Evolutionary conservation across 257 asterid species (phyloP), one percentile per base, ranked within the genome.

Genomic region (Euphrasia confusa): DNA sequence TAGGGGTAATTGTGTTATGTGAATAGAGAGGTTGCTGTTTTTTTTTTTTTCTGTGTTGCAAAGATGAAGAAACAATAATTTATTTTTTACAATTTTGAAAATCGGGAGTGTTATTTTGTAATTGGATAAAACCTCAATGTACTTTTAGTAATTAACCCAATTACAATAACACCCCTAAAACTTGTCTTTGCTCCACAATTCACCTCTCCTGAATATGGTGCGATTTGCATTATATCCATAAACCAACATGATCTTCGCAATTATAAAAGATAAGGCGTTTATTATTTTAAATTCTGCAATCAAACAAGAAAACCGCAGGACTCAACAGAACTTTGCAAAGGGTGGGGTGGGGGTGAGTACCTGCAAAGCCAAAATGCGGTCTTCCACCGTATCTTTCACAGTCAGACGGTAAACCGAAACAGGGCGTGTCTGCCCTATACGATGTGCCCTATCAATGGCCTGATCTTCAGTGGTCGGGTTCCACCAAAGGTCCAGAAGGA

Each of bases 391-490:
- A 68, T 92, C 95, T 75, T 83, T 85, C 61, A 92, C 94, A 49
- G 99, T 92, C 54, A 92, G 79, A 26, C 97, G 95, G 60, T 76
- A 84, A 73, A 92, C 99, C 37, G 89, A 81, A 68, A 92, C 99
- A 0, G 99, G 96, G 10, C 99, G 95, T 13, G 76, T 84, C 83
- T 92, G 99, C 33, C 99, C 97, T 44, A 92, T 92, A 64, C 99
- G 88, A 77, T 92, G 99, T 11, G 99, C 99, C 68, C 99, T 71
- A 68, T 92, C 99, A 37, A 92, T 87, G 45, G 99, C 97, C 81
- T 92, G 99, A 82, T 92, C 99, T 78, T 92, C 99, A 35, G 99
- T 92, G 1, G 97, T 89, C 32, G 99, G 99, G 74, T 92, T 92
- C 99, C 99, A 92, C 99, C 99, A 92, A 10, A 89, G 96, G 79